These are phyloP conservation scores for Withania somnifera DNA, from an alignment of 305 asterid species.

Conservation along the genomic window DNA sequence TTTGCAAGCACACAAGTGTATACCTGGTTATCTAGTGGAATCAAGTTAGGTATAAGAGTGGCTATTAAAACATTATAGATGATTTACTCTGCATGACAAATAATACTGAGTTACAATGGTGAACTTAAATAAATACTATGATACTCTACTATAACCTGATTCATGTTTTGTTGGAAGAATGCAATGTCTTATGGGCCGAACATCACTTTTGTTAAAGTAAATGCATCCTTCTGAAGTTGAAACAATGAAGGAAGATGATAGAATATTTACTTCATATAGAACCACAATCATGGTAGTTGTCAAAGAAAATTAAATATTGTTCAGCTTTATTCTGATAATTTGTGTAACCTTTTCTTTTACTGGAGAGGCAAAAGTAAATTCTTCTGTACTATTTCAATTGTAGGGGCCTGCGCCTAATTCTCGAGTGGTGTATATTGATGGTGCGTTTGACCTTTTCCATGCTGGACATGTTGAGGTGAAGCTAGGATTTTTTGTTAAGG, in stretches of 20 bases:
- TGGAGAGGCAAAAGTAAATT: background rate
- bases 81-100: no score
- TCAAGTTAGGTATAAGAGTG: background rate
- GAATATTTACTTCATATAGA: background rate
- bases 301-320: background rate
- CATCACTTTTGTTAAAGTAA: background rate
- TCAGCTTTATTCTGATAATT: background rate
- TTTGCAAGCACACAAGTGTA: background rate
- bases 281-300: background rate
- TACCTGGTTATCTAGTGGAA: background rate
- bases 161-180: background rate
- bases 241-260: background rate
- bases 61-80: background rate
- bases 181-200: background rate
- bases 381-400: constrained; percentile 2
- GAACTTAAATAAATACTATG: background rate
- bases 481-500: background rate
- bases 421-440: constrained; percentile 89
- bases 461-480: constrained; percentile 95
- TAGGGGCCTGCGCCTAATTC: constrained; percentile 93
- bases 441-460: constrained; percentile 94
- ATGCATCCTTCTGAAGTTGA: background rate
- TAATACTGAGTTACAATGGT: background rate
- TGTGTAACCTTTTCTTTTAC: background rate
- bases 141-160: background rate